Evolutionary conservation across 1,284 basidiomycete genomes (phyloP), one percentile per base, ranked within the genome.

Genomic region (Acaromyces ingoldii): DNA sequence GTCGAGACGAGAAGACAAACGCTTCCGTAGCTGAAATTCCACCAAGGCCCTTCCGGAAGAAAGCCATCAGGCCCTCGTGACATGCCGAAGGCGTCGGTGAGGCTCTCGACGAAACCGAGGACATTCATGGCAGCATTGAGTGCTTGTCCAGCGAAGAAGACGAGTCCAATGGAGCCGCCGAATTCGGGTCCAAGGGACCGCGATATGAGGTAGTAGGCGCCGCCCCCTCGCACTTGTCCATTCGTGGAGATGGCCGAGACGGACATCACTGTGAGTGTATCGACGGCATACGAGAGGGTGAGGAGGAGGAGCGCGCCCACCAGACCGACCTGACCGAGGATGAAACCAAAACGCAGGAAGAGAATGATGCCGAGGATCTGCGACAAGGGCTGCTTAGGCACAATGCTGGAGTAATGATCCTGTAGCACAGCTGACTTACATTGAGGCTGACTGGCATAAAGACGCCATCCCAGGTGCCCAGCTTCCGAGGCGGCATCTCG

Each of bases 371-470:
- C 71, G 26, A 74, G 55, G 41, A 74, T 72, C 52, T 55, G 30
- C 24, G 4, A 24, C 9, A 33, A 17, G 13, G 43, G 37, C 15
- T 10, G 38, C 39, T 19, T n/a, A 6, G 29, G 19, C 34, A n/a
- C 15, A 13, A 10, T 17, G 24, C n/a, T 10, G 33, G 5, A 30
- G 25, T 21, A 19, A 15, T 13, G 19, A 11, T 9, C 36, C 44
- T 6, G 7, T 7, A 28, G 10, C 4, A 13, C 5, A 2, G 25
- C 9, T 4, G 7, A 46, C 55, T 48, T 36, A 55, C 55, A 57
- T 73, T 74, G 38, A 74, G 65, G 52, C 67, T 68, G 57, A 73
- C 70, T 11, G 72, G 72, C 60, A 74, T 65, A 29, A 74, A 74
- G 28, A 74, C 72, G 33, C 72, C 72, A 36, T 73, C 68, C 66